Evolutionary conservation across 192 early-diverging fungal species (phyloP).

Genomic region (Linnemannia schmuckeri): DNA sequence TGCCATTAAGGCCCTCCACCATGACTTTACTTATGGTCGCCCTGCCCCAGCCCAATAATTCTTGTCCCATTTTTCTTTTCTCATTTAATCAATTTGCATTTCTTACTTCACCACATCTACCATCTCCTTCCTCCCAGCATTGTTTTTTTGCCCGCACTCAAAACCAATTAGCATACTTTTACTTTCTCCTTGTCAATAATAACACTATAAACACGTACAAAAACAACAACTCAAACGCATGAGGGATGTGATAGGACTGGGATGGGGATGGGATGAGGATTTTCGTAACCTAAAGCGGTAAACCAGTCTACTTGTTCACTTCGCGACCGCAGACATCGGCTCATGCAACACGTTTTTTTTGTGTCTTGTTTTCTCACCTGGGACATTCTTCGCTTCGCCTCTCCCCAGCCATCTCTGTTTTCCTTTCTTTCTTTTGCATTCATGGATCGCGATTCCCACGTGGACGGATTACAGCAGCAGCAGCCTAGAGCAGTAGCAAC

Average conservation of each 20-base stretch:
- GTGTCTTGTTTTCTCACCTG: no score
- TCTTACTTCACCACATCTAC: background rate
- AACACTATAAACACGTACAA: background rate
- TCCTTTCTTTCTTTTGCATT: background rate
- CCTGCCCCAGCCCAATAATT: background rate
- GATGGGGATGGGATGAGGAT: background rate
- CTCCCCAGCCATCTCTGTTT: background rate
- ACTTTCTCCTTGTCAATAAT: background rate
- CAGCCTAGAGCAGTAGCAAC: background rate
- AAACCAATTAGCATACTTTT: constrained; percentile 6
- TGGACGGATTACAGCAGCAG: background rate
- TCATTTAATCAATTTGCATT: background rate
- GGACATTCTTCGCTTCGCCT: background rate
- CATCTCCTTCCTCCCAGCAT: background rate
- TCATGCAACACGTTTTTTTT: background rate
- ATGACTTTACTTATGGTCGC: constrained; percentile 55
- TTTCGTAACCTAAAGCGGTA: background rate
- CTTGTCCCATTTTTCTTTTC: background rate
- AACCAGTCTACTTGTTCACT: background rate
- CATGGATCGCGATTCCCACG: background rate
- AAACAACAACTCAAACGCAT: background rate
- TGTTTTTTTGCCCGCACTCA: background rate
- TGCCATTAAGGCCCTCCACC: constrained; percentile 68
- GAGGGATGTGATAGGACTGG: background rate
- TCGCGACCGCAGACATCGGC: background rate